Conservation (phyloP, 176 grass and related monocot genomes). For the Chloris gayana region DNA sequence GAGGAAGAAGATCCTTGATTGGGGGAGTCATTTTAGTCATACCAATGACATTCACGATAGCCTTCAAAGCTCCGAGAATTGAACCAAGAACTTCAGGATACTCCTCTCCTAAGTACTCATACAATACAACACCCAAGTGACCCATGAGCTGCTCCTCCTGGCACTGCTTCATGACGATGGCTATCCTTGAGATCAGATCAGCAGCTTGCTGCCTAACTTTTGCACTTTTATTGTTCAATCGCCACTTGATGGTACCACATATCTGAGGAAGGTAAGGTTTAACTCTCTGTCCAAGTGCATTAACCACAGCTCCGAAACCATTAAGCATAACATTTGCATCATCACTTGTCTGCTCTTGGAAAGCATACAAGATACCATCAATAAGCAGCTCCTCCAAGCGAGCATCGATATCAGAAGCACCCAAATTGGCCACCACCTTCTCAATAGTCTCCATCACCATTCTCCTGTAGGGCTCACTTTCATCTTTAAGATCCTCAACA, state of each 20-base stretch:
- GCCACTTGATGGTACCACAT: conserved; percentile 99
- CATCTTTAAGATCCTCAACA: conserved; percentile 96
- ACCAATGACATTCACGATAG: conserved; percentile 98
- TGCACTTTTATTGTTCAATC: conserved; percentile 95
- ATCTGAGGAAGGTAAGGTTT: conserved; percentile 98
- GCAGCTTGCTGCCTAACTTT: conserved; percentile 99
- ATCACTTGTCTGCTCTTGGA: conserved; percentile 99
- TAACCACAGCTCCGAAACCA: conserved; percentile 96
- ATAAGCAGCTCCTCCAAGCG: conserved; percentile 94
- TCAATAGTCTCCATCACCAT: conserved; percentile 99
- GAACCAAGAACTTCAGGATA: conserved; percentile 98
- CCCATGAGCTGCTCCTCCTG: conserved; percentile 98
- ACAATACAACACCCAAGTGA: conserved; percentile 91
- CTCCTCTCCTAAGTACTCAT: conserved; percentile 98
- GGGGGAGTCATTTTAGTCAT: conserved; percentile 99
- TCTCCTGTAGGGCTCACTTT: conserved; percentile 92
- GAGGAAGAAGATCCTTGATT: conserved; percentile 97
- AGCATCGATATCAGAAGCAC: conserved; percentile 94
- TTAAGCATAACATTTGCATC: conserved; percentile 99
- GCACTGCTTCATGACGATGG: conserved; percentile 99
- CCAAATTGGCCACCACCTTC: conserved; percentile 96
- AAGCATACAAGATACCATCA: conserved; percentile 96
- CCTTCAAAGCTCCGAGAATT: conserved; percentile 92
- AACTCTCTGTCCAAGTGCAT: conserved; percentile 84
- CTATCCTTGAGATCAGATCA: conserved; percentile 93